Conservation (phyloP, 2,329 filamentous ascomycete genomes). For the Aaosphaeria arxii region DNA sequence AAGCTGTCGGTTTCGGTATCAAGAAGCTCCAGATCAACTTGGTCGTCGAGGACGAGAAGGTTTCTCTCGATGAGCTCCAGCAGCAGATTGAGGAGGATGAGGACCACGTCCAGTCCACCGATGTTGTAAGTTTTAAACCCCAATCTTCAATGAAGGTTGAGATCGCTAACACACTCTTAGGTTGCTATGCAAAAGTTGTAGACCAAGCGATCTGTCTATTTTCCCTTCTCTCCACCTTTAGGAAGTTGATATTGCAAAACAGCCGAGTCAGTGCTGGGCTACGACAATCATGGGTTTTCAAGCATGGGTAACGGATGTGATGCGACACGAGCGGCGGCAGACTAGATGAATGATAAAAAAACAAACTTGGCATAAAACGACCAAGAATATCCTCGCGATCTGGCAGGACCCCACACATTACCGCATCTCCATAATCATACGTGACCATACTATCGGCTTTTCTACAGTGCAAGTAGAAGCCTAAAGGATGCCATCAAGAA, state of each 20-base stretch:
- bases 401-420: too few relatives aligned
- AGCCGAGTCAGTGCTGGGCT: constrained; percentile 8
- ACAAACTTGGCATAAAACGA: neutral
- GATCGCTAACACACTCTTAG: constrained; percentile 5
- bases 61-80: constrained; percentile 84
- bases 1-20: constrained; percentile 93
- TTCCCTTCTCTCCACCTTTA: constrained; percentile 5
- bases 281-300: constrained; percentile 13
- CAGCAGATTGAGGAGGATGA: constrained; percentile 82
- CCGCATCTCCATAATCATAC: too few relatives aligned
- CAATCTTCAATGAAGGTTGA: constrained; percentile 6
- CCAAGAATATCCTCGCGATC: neutral
- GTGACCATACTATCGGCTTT: too few relatives aligned
- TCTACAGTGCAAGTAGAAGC: too few relatives aligned
- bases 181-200: constrained; percentile 43
- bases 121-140: constrained; percentile 66
- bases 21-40: constrained; percentile 99
- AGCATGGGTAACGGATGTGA: constrained; percentile 22
- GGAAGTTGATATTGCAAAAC: constrained; percentile 8
- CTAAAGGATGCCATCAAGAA: too few relatives aligned
- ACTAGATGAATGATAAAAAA: constrained; percentile 21
- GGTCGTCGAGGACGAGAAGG: constrained; percentile 95
- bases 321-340: constrained; percentile 27
- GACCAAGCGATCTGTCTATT: constrained; percentile 7
- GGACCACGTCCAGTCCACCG: constrained; percentile 94